Base-by-base conservation (phyloP, 208 protist species). In the Wallacemonas sp. region DNA sequence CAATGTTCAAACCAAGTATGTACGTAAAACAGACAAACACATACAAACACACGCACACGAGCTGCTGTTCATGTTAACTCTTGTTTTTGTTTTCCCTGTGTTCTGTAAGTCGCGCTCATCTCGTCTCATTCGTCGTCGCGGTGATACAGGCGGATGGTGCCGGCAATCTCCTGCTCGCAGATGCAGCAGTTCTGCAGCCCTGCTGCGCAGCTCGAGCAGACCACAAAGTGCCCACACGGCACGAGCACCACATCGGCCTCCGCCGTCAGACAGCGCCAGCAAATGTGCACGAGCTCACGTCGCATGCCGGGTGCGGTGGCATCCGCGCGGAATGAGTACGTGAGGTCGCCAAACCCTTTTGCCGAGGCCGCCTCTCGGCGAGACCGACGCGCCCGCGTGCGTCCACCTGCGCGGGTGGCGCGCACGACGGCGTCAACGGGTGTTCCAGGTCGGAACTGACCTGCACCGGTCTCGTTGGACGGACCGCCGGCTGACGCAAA, bases 221-320 rank as follows among this genome's bases (percentile, higher is more conserved):
- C 71, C 0, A 76, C 80, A 55, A 87, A 92, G 76, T 91, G 89
- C 8, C 80, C 81, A 61, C 89, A 91, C 5, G 89, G 86, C 28
- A 84, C 32, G 36, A 91, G 79, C 50, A 92, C 72, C 2, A 89
- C 74, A 39, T 54, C 46, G 5, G 89, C 89, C 62, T 91, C 82
- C 23, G 70, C 67, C 54, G 74, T 86, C 20, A 91, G 45, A 59
- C 88, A 94, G 16, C 79, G 59, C 85, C 82, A 88, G 70, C 88
- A 94, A 77, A 94, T 86, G 64, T 82, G 75, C 23, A 88, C 79
- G 20, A 77, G 59, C 65, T 90, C 77, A 11, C 76, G 82, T 20
- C 73, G 74, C 62, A 79, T 76, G 33, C 72, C 76, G 10, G 74
- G 76, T n/a, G 71, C 20, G 1, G 72, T 70, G 18, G 66, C 74